Conservation (phyloP, 1,139 yeast genomes). For the Kodamaea arcana region DNA sequence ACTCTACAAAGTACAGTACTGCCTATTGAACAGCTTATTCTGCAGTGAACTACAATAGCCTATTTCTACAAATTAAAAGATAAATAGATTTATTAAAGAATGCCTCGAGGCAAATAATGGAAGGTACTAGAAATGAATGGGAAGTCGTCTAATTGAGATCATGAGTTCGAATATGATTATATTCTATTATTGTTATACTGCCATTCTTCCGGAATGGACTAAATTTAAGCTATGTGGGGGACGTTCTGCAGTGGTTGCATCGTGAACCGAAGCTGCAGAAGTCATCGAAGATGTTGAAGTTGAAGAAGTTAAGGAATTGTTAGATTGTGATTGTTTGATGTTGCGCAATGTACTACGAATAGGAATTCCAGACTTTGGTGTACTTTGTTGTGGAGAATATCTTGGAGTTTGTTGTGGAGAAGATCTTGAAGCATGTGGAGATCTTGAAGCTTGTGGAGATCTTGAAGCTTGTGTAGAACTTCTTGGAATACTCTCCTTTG, state of each 20-base stretch:
- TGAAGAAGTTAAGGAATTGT: conserved; percentile 1
- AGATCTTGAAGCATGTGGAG: too few relatives aligned
- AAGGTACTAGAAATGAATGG: too few relatives aligned
- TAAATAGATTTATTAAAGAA: too few relatives aligned
- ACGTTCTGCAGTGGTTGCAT: conserved; percentile 6
- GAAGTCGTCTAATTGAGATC: neutral
- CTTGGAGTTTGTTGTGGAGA: too few relatives aligned
- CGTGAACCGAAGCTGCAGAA: conserved; percentile 1
- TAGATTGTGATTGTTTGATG: neutral
- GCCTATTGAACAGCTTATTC: too few relatives aligned
- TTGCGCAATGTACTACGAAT: neutral
- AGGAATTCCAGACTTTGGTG: neutral
- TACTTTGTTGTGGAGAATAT: neutral
- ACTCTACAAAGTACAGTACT: too few relatives aligned
- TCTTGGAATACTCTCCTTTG: neutral
- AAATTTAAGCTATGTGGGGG: conserved; percentile 5
- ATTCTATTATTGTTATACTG: too few relatives aligned
- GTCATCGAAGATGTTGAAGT: conserved; percentile 1
- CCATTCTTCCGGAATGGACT: conserved; percentile 2
- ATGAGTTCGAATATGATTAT: too few relatives aligned
- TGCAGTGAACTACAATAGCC: too few relatives aligned
- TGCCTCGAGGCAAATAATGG: too few relatives aligned
- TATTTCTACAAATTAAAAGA: too few relatives aligned
- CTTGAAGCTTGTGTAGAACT: neutral
- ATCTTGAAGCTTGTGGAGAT: too few relatives aligned